These are phyloP conservation scores for Senna tora DNA, from an alignment of 306 rosid species.

Conservation along the genomic window DNA sequence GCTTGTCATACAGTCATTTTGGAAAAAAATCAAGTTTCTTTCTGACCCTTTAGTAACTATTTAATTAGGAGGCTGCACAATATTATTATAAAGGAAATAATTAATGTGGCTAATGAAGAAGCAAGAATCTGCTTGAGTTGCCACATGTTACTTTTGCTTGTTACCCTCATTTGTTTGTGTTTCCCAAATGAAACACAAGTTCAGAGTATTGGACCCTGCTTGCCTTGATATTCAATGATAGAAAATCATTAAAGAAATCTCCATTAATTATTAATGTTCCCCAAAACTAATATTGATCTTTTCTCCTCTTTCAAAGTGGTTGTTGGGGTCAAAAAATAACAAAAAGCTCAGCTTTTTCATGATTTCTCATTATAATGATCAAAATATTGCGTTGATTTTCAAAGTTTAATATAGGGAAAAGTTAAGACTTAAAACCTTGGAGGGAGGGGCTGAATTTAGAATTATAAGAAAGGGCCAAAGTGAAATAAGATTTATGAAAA, in stretches of 20 bases:
- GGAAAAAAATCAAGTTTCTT: constrained; percentile 28
- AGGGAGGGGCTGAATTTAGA: constrained; percentile 40
- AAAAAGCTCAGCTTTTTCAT: constrained; percentile 40
- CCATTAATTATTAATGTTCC: constrained; percentile 36
- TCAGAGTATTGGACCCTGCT: constrained; percentile 33
- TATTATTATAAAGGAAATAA: constrained; percentile 32
- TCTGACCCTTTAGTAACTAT: not conserved
- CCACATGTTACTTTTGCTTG: constrained; percentile 39
- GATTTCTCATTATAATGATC: constrained; percentile 28
- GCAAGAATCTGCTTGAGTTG: constrained; percentile 43
- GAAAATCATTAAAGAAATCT: constrained; percentile 8
- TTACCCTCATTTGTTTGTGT: constrained; percentile 34
- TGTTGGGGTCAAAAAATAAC: constrained; percentile 44
- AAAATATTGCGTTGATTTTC: constrained; percentile 26
- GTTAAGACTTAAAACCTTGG: constrained; percentile 10
- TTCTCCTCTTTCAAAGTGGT: constrained; percentile 35
- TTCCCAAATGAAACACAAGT: constrained; percentile 39
- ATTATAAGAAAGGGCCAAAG: constrained; percentile 41
- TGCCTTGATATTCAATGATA: constrained; percentile 31
- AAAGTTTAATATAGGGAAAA: constrained; percentile 37
- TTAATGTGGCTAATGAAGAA: constrained; percentile 43
- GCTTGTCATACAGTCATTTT: not conserved
- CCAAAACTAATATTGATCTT: constrained; percentile 34
- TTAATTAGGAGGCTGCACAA: no score
- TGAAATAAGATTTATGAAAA: constrained; percentile 30